Evolutionary conservation across 1,284 basidiomycete species (phyloP).

Genomic region (Cutaneotrichosporon mucoides): DNA sequence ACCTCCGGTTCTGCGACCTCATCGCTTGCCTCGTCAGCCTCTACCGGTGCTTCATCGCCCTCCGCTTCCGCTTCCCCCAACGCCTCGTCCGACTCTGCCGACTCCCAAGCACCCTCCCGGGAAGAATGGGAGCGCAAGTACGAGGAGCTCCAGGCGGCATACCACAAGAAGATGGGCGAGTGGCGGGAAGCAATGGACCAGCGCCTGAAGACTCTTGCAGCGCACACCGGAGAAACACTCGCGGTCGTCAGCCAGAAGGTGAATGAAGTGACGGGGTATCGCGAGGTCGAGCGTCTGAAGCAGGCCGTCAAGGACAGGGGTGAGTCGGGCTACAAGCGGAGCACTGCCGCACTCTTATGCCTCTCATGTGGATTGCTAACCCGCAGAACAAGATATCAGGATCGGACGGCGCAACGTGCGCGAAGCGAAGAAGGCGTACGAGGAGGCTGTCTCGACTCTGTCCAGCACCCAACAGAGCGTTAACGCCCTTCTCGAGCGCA

Average conservation of each 20-base stretch:
- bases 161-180: slow-evolving; percentile 1
- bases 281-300: slow-evolving; percentile 80
- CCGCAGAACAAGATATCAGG: slow-evolving; percentile 36
- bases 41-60: neutral
- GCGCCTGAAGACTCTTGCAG: slow-evolving; percentile 13
- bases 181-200: neutral
- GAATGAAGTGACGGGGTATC: slow-evolving; percentile 83
- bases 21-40: too few relatives aligned
- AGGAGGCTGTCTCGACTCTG: slow-evolving; percentile 66
- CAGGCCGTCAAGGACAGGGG: slow-evolving; percentile 21
- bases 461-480: slow-evolving; percentile 80
- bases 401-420: slow-evolving; percentile 60
- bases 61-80: too few relatives aligned
- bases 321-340: neutral
- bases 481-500: slow-evolving; percentile 84
- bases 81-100: neutral
- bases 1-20: too few relatives aligned
- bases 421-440: slow-evolving; percentile 68
- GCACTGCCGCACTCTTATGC: too few relatives aligned
- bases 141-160: slow-evolving; percentile 4
- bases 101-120: neutral
- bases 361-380: neutral
- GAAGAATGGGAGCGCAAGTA: slow-evolving; percentile 9
- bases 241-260: slow-evolving; percentile 69
- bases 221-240: slow-evolving; percentile 53